A percentile compares a stretch with the other conserved stretches of the same genome.
Conservation (phyloP, 495 filamentous ascomycete genomes). For the Aspergillus nanangensis region DNA sequence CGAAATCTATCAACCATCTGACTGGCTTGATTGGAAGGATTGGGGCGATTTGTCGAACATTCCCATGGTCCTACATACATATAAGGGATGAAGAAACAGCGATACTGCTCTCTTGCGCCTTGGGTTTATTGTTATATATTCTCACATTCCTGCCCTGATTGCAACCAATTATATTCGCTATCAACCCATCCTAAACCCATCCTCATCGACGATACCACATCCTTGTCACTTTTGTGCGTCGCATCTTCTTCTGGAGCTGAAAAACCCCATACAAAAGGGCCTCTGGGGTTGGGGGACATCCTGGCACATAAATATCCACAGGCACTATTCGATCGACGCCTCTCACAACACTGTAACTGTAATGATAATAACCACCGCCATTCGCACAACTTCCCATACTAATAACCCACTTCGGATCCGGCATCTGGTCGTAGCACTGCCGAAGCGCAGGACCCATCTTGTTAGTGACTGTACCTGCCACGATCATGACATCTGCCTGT, state of each 20-base stretch:
- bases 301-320: constrained; percentile 89
- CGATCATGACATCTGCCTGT: constrained; percentile 93
- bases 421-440: constrained; percentile 95
- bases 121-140: too few relatives aligned
- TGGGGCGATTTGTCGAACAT: too few relatives aligned
- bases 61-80: too few relatives aligned
- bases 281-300: constrained; percentile 85
- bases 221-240: constrained; percentile 55
- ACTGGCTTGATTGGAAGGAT: too few relatives aligned
- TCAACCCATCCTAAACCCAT: too few relatives aligned
- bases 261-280: constrained; percentile 87
- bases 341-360: constrained; percentile 82
- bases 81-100: too few relatives aligned
- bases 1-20: too few relatives aligned
- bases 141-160: too few relatives aligned
- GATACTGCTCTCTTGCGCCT: too few relatives aligned
- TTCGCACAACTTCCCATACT: constrained; percentile 91
- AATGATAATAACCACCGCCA: constrained; percentile 92
- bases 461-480: constrained; percentile 87
- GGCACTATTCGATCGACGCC: constrained; percentile 89
- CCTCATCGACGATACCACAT: constrained; percentile 46
- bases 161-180: too few relatives aligned
- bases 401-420: constrained; percentile 87
- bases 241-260: constrained; percentile 83
- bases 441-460: constrained; percentile 92